phyloP scores from a whole-genome alignment of 331 rosid species.

The Malus hybrid region DNA sequence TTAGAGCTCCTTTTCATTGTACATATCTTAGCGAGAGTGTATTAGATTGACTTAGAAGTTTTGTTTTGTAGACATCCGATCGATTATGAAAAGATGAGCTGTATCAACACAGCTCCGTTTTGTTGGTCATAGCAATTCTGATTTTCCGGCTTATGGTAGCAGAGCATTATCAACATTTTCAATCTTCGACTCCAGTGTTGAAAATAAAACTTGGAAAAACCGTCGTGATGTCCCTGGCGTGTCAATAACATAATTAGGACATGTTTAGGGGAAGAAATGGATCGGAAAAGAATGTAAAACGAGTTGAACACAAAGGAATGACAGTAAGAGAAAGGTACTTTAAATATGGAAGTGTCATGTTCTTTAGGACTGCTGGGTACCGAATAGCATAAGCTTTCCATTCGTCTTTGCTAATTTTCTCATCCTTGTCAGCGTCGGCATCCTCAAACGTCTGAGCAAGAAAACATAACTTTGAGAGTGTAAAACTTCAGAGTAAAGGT shows the following conservation, averaged over 20 bases:
- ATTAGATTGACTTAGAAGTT: background rate
- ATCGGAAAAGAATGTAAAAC: background rate
- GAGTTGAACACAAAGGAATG: background rate
- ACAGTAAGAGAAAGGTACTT: slow-evolving; percentile 24
- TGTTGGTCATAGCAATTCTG: too few relatives aligned
- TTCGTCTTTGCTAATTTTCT: slow-evolving; percentile 55
- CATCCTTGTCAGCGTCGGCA: slow-evolving; percentile 54
- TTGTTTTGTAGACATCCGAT: slow-evolving; percentile 40
- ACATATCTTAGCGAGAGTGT: background rate
- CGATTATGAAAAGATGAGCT: slow-evolving; percentile 45
- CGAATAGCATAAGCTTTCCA: slow-evolving; percentile 45
- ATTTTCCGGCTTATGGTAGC: background rate
- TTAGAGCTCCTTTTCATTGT: background rate
- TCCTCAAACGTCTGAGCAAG: slow-evolving; percentile 49
- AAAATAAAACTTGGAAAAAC: slow-evolving; percentile 34
- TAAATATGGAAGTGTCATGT: slow-evolving; percentile 58
- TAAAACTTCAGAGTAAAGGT: background rate
- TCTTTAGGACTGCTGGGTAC: slow-evolving; percentile 44
- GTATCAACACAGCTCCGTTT: too few relatives aligned
- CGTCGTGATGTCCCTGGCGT: slow-evolving; percentile 15
- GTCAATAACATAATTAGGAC: background rate
- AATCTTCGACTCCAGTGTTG: slow-evolving; percentile 27
- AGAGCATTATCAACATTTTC: background rate
- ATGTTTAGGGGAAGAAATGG: too few relatives aligned
- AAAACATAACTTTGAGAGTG: background rate